Base-by-base conservation (phyloP, 148 eudicot species). In the Polygonum aviculare region DNA sequence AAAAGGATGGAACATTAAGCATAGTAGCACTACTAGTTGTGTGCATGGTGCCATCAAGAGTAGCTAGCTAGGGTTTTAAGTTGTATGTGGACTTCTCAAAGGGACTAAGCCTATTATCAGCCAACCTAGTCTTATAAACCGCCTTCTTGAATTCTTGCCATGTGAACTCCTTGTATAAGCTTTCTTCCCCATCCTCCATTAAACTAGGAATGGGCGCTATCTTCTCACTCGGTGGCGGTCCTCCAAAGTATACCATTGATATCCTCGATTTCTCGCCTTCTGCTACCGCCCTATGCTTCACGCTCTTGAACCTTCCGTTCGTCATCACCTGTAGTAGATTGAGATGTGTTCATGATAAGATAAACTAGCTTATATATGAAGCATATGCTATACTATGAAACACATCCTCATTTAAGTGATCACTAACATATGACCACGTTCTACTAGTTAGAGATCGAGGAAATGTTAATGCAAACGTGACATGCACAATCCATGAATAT, bases 281-380 rank as follows among this genome's bases (percentile, higher is more conserved):
- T 16, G 91, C 88, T 36, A 86, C 35, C 7, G 88, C 97, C 59
- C 93, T 85, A 26, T 91, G 97, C 79, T 78, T 85, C 48, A 91
- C 97, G 76, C 97, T 91, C 81, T 76, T 87, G 73, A 90, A 88
- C 82, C 94, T 90, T 39, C 94, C 94, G 70, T 88, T 87, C 16
- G 93, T 91, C 93, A 91, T 84, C 77, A 87, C 96, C 96, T 91
- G 83, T 78, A 79, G 38, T 26, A 57, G 22, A 54, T 54, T 5
- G 18, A 47, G 5, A 21, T 57, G 9, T 55, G 55, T 51, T 51
- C 55, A 51, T 51, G 7, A 12, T 47, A 47, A 40, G 44, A 40
- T 3, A 40, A 40, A 40, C 6, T 40, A 40, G 7, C 44, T 26
- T 26, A 26, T 26, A 26, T 40, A 40, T 40, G 7, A 40, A 4